phyloP scores from a whole-genome alignment of 192 early-diverging fungal species.

The Chytriomyces hyalinus region DNA sequence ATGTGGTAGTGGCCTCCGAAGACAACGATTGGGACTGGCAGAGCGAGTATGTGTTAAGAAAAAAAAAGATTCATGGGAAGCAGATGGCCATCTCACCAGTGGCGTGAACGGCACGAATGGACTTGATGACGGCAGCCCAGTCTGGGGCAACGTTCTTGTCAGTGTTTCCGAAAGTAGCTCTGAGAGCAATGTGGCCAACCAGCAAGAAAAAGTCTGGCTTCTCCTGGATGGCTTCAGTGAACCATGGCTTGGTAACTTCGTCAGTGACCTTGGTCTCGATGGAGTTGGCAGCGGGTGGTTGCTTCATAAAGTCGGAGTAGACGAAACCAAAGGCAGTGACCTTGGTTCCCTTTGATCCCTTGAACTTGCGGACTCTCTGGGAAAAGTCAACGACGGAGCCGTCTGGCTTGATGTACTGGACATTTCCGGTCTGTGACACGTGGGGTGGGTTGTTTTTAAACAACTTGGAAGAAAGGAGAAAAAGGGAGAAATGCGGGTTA shows the following conservation, averaged over 20 bases:
- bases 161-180: constrained; percentile 21
- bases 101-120: constrained; percentile 55
- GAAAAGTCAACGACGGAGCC: constrained; percentile 42
- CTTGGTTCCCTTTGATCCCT: constrained; percentile 49
- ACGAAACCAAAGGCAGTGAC: constrained; percentile 61
- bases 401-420: constrained; percentile 8
- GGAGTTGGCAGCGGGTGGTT: constrained; percentile 25
- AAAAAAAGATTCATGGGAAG: no score
- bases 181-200: constrained; percentile 57
- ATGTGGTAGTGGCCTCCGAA: constrained; percentile 63
- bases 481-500: neutral
- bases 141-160: constrained; percentile 30
- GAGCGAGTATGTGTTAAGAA: no score
- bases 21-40: constrained; percentile 49
- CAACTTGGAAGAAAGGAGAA: neutral
- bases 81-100: neutral
- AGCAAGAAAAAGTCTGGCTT: constrained; percentile 58
- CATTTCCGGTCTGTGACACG: constrained; percentile 42
- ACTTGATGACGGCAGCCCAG: constrained; percentile 46
- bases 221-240: constrained; percentile 53
- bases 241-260: constrained; percentile 58
- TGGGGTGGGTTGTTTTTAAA: neutral
- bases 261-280: constrained; percentile 46
- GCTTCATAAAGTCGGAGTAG: constrained; percentile 36
- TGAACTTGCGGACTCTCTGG: constrained; percentile 43